Evolutionary conservation across 1,284 basidiomycete genomes (phyloP), one percentile per base, ranked within the genome.

Genomic region (Psilocybe mexicana): DNA sequence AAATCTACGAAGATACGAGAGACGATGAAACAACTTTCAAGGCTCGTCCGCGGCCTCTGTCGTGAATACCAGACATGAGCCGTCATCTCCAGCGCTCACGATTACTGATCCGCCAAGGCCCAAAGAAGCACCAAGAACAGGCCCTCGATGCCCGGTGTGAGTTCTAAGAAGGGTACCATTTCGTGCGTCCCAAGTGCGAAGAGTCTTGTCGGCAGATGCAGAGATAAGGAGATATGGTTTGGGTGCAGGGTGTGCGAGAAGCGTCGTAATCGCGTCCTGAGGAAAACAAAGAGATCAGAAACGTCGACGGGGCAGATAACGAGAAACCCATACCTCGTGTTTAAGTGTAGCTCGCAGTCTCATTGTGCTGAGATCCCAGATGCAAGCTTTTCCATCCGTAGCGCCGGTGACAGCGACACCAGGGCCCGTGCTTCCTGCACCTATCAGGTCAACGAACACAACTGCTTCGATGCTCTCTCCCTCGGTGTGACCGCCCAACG

Each of bases 151-250:
- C 1, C 96, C 96, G 51, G 85, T 87, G 71, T 97, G 92, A 53
- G 87, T 87, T 43, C 86, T 86, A 12, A 97, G 61, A 25, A 94
- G 79, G 2, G 83, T 77, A 0, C 96, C 95, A 1, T 89, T 93
- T 43, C 94, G 86, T 4, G 90, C 88, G 70, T 99, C 96, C 94
- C 96, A 98, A 2, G 95, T 97, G 63, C 86, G 87, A 58, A 98
- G 78, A 0, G 86, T 90, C 60, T 83, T 87, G 76, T 98, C 96
- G 1, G 93, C 91, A 8, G 92, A 95, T 0, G 82, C 90, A 2
- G 93, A 92, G 11, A 95, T 85, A 48, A 97, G 75, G 8, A 94
- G 76, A 65, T 95, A 84, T 1, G 83, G 77, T 67, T 87, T 86
- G 6, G 92, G 90, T 43, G 84, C 70, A 2, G 93, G 88, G 63